A percentile compares a stretch with the other conserved stretches of the same genome.
Evolutionary conservation across 2,329 filamentous ascomycete genomes (phyloP).

Genomic region (Bipolaris cookei): DNA sequence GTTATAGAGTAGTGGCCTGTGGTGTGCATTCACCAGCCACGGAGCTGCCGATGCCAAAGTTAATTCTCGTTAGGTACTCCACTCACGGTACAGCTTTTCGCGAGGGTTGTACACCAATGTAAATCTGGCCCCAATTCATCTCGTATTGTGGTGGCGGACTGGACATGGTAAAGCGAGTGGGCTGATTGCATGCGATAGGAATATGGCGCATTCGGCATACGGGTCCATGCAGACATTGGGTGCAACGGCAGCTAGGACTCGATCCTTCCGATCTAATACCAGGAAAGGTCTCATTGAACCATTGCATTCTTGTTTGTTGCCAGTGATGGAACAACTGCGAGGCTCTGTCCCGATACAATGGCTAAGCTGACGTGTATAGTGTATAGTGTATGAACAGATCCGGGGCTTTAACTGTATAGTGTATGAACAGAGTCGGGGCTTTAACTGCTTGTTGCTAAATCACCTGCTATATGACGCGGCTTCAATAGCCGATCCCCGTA

Average conservation of each 20-base stretch:
- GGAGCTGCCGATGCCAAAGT: slow-evolving; percentile 3
- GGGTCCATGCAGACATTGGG: neutral
- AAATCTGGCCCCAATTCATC: neutral
- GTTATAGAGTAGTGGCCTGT: neutral
- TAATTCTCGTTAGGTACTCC: slow-evolving; percentile 1
- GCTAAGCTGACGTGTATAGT: neutral
- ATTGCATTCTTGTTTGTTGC: neutral
- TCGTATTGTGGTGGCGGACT: slow-evolving; percentile 11
- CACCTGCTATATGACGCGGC: too few relatives aligned
- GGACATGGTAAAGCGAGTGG: neutral
- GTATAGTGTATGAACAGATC: too few relatives aligned
- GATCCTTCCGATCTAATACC: neutral
- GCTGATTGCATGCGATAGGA: neutral
- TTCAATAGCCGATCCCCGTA: too few relatives aligned
- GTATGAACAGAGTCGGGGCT: neutral
- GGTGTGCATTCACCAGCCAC: slow-evolving; percentile 2
- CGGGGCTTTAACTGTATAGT: neutral
- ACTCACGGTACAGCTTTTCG: neutral
- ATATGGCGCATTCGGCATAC: neutral
- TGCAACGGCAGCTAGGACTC: too few relatives aligned
- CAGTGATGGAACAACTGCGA: neutral
- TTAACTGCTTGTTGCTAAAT: neutral
- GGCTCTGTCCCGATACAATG: too few relatives aligned
- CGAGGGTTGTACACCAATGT: neutral
- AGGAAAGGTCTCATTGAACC: neutral